A percentile compares a stretch with the other conserved stretches of the same genome.
Conservation (phyloP, 495 filamentous ascomycete genomes). For the Neurospora tetraspora region DNA sequence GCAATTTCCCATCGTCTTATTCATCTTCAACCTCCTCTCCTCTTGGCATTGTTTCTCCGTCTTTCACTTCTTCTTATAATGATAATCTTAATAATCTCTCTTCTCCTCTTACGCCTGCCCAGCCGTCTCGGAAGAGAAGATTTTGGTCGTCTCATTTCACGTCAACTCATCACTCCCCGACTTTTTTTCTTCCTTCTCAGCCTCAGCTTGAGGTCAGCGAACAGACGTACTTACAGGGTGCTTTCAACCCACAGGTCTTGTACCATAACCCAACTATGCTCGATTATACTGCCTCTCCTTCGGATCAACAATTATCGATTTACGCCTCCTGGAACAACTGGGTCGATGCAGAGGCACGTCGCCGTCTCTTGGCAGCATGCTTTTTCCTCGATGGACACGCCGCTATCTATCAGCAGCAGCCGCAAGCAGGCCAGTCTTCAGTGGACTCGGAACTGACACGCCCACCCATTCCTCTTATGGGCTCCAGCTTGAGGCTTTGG, state of each 20-base stretch:
- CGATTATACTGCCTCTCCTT: conserved; percentile 14
- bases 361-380: conserved; percentile 40
- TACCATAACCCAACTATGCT: conserved; percentile 18
- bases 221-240: conserved; percentile 37
- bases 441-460: conserved; percentile 15
- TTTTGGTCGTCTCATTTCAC: conserved; percentile 23
- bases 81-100: conserved; percentile 12
- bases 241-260: conserved; percentile 31
- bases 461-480: conserved; percentile 29
- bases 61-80: conserved; percentile 3
- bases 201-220: conserved; percentile 10
- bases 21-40: conserved; percentile 14
- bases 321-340: conserved; percentile 36
- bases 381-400: conserved; percentile 43
- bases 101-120: conserved; percentile 5
- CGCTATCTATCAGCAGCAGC: conserved; percentile 38
- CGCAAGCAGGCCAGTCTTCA: conserved; percentile 22
- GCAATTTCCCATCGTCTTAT: conserved; percentile 14
- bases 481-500: conserved; percentile 29
- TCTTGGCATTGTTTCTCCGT: conserved; percentile 3
- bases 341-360: conserved; percentile 36
- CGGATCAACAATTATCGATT: conserved; percentile 18
- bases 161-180: conserved; percentile 8
- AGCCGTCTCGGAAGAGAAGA: conserved; percentile 5
- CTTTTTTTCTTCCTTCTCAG: conserved; percentile 12